phyloP scores from a whole-genome alignment of 2,329 filamentous ascomycete species.

The Dactylellina haptotyla region DNA sequence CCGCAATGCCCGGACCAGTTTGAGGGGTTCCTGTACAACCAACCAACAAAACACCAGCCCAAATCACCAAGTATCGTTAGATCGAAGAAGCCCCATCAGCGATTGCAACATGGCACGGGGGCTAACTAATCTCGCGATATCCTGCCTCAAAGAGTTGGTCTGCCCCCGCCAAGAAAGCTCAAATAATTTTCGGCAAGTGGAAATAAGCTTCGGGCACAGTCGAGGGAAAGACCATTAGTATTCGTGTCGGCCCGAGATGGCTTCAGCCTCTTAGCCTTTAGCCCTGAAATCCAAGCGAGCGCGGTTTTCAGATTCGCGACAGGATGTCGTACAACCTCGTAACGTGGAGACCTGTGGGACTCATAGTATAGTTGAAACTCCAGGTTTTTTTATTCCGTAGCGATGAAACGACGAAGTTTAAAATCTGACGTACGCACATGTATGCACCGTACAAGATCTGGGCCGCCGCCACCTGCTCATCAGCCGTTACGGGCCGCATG shows the following conservation, averaged over 20 bases:
- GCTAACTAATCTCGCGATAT: slow-evolving; percentile 50
- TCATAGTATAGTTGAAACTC: no score
- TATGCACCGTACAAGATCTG: background rate
- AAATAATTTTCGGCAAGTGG: slow-evolving; percentile 19
- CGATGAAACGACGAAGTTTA: no score
- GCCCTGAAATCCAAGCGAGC: no score
- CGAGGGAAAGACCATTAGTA: no score
- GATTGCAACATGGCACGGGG: background rate
- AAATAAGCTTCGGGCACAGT: no score
- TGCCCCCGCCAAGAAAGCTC: slow-evolving; percentile 12
- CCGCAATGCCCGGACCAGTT: slow-evolving; percentile 4
- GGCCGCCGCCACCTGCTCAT: background rate
- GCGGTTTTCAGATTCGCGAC: no score
- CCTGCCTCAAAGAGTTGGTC: slow-evolving; percentile 43
- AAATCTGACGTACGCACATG: background rate
- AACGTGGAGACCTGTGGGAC: no score
- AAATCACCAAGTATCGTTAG: slow-evolving; percentile 31
- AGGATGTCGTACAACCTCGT: no score
- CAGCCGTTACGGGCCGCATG: slow-evolving; percentile 3
- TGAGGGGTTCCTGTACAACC: slow-evolving; percentile 26
- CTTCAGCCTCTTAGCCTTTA: background rate
- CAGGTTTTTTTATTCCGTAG: no score
- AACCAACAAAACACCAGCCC: slow-evolving; percentile 21
- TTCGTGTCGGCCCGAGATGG: no score
- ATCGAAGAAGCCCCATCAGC: no score